phyloP scores from a whole-genome alignment of 768 basidiomycete genomes.

The Scleroderma bovista region DNA sequence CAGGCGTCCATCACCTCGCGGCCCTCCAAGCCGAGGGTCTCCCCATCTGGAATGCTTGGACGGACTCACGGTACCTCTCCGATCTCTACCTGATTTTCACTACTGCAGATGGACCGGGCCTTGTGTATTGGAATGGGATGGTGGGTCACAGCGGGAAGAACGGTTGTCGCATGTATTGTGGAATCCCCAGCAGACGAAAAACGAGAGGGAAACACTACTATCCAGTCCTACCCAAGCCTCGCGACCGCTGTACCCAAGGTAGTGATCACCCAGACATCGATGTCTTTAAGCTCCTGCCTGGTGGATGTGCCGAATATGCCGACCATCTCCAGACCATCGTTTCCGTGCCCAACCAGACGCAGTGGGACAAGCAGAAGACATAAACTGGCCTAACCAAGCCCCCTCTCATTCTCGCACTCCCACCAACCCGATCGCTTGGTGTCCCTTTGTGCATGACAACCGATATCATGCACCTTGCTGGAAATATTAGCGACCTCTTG shows the following conservation, averaged over 20 bases:
- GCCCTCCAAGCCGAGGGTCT: constrained; percentile 25
- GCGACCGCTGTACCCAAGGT: constrained; percentile 18
- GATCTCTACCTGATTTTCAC: constrained; percentile 9
- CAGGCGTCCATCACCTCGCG: constrained; percentile 24
- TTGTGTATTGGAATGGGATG: constrained; percentile 27
- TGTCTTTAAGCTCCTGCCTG: constrained; percentile 10
- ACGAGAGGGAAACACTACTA: constrained; percentile 26
- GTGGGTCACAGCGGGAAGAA: constrained; percentile 29
- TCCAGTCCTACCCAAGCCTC: constrained; percentile 24
- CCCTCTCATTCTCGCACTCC: constrained; percentile 32
- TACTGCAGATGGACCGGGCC: constrained; percentile 25
- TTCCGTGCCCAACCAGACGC: constrained; percentile 4
- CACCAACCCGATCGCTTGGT: constrained; percentile 10
- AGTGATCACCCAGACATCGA: constrained; percentile 28
- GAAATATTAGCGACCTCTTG: constrained; percentile 23
- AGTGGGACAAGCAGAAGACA: constrained; percentile 23
- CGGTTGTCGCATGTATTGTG: constrained; percentile 34
- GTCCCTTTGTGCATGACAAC: constrained; percentile 32
- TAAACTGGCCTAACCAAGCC: constrained; percentile 34
- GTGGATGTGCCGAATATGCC: constrained; percentile 4
- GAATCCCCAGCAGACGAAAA: constrained; percentile 24
- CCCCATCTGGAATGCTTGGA: constrained; percentile 26
- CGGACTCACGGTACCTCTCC: constrained; percentile 9
- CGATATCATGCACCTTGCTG: constrained; percentile 39
- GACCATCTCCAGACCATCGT: not conserved